Evolutionary conservation across 164 flowering plant species (phyloP).

Genomic region (Berberis thunbergii): DNA sequence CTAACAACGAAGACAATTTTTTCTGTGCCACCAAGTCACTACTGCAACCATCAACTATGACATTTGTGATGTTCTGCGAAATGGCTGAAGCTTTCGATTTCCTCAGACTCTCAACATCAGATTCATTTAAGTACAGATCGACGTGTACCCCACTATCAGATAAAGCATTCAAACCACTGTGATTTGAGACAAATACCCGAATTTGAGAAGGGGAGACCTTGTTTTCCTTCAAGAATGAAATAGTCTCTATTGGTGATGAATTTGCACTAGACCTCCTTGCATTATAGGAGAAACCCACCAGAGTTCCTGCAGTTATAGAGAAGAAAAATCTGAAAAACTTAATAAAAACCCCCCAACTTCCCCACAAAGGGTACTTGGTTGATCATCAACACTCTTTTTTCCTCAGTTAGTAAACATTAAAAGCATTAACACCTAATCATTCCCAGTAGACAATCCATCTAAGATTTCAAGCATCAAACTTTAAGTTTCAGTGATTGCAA

Average conservation of each 20-base stretch:
- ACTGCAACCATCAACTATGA: constrained; percentile 12
- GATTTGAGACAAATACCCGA: constrained; percentile 22
- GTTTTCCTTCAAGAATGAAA: constrained; percentile 24
- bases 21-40: constrained; percentile 2
- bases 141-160: constrained; percentile 18
- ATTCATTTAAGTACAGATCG: constrained; percentile 31
- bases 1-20: constrained; percentile 16
- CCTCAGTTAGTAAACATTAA: too few species aligned
- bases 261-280: constrained; percentile 21
- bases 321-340: background rate
- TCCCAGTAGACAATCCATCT: too few species aligned
- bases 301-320: constrained; percentile 27
- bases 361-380: too few species aligned
- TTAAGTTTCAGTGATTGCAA: too few species aligned
- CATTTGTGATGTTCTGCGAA: constrained; percentile 30
- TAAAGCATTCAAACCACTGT: constrained; percentile 14
- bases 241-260: constrained; percentile 16
- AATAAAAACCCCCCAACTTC: background rate
- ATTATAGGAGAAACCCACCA: constrained; percentile 41
- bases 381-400: too few species aligned
- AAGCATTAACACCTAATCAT: too few species aligned
- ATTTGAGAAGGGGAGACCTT: constrained; percentile 24
- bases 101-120: constrained; percentile 6
- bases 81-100: constrained; percentile 15
- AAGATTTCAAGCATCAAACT: too few species aligned